Conservation (phyloP, 2,329 filamentous ascomycete genomes). For the Harringtonia aguacate region DNA sequence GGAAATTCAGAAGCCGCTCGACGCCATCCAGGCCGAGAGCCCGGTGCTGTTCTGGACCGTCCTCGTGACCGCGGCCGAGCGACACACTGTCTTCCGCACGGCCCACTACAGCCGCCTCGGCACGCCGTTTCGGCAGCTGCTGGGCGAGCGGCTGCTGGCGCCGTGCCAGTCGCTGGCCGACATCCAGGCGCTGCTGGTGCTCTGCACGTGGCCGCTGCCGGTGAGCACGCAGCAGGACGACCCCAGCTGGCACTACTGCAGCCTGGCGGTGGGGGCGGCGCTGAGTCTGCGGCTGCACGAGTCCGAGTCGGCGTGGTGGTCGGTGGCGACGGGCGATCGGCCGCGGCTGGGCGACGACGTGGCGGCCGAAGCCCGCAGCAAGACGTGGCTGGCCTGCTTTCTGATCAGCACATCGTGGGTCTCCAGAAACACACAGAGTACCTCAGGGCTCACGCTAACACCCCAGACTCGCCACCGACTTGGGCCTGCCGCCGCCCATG, state of each 20-base stretch:
- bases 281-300: slow-evolving; percentile 3
- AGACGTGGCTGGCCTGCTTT: slow-evolving; percentile 2
- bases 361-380: not conserved
- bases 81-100: not conserved
- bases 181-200: slow-evolving; percentile 3
- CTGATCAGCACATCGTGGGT: not conserved
- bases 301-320: slow-evolving; percentile 1
- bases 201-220: slow-evolving; percentile 2
- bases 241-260: slow-evolving; percentile 7
- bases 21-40: slow-evolving; percentile 2
- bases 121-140: not conserved
- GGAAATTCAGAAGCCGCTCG: not conserved
- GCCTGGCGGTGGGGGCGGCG: slow-evolving; percentile 1
- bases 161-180: slow-evolving; percentile 1
- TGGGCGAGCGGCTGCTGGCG: not conserved
- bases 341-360: not conserved
- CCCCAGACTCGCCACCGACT: not conserved
- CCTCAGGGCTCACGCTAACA: too few species aligned
- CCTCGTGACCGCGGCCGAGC: not conserved
- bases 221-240: slow-evolving; percentile 3
- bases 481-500: slow-evolving; percentile 1
- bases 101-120: not conserved
- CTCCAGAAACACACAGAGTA: too few species aligned
- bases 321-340: not conserved
- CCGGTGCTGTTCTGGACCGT: slow-evolving; percentile 6